These are phyloP conservation scores for Xylaria sp. DNA, from an alignment of 2,329 filamentous ascomycete genomes.

Conservation along the genomic window DNA sequence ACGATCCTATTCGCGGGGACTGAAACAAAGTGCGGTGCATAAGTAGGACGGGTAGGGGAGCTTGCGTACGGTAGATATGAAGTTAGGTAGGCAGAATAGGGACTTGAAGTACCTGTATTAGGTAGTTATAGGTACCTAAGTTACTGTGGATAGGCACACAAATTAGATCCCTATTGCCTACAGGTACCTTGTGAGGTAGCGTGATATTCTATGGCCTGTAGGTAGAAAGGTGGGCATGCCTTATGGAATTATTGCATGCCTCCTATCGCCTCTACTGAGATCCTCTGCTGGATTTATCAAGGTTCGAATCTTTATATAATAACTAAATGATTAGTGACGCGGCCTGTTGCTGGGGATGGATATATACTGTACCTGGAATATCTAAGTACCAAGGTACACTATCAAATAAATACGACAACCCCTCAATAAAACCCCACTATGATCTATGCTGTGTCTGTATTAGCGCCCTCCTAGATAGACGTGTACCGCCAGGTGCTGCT, in stretches of 20 bases:
- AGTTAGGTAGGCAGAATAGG: too few relatives aligned
- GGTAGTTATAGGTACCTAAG: too few relatives aligned
- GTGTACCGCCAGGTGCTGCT: background rate
- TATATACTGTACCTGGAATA: background rate
- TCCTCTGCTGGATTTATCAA: background rate
- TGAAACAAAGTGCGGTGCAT: constrained; percentile 18
- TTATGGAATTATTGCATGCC: too few relatives aligned
- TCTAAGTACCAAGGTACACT: background rate
- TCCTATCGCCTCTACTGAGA: too few relatives aligned
- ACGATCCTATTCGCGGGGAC: constrained; percentile 20
- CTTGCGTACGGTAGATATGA: background rate
- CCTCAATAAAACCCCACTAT: background rate
- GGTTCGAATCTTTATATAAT: too few relatives aligned
- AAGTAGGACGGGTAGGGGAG: background rate
- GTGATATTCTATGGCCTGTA: too few relatives aligned
- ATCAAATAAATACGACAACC: background rate
- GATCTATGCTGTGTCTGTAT: background rate
- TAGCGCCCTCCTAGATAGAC: constrained; percentile 10
- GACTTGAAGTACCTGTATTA: too few relatives aligned
- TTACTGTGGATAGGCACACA: too few relatives aligned
- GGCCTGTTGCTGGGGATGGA: background rate
- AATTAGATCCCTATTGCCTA: background rate
- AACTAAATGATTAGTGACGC: constrained; percentile 2
- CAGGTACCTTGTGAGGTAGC: background rate
- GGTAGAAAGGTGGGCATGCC: too few relatives aligned